phyloP scores from a whole-genome alignment of 1,284 basidiomycete species.

The Ceratobasidium sp. region DNA sequence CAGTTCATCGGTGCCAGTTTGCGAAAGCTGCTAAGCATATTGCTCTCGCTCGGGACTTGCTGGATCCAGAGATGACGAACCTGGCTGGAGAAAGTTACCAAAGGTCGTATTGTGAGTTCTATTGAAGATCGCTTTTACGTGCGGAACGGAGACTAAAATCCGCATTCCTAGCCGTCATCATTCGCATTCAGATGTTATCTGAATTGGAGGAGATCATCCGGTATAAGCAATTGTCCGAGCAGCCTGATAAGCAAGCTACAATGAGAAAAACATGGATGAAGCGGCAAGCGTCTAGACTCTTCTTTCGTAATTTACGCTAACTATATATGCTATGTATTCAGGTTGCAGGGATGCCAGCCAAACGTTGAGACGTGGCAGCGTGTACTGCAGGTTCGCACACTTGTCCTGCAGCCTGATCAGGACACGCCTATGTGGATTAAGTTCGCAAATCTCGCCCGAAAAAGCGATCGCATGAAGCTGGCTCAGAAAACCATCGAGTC shows the following conservation, averaged over 20 bases:
- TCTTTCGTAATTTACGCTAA: constrained; percentile 8
- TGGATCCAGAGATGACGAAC: constrained; percentile 93
- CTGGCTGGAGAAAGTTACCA: constrained; percentile 97
- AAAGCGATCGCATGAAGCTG: constrained; percentile 86
- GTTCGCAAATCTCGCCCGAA: constrained; percentile 89
- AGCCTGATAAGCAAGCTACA: constrained; percentile 88
- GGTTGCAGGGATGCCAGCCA: constrained; percentile 95
- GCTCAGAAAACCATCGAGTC: constrained; percentile 99
- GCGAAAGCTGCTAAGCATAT: constrained; percentile 92
- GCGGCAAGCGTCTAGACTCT: constrained; percentile 66
- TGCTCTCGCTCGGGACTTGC: constrained; percentile 91
- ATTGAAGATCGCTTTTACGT: neutral
- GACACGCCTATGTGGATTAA: constrained; percentile 99
- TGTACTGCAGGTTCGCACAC: constrained; percentile 94
- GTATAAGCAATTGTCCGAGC: constrained; percentile 95
- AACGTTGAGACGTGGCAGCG: constrained; percentile 99
- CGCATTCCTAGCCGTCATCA: constrained; percentile 78
- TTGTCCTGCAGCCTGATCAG: constrained; percentile 94
- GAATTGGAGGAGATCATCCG: constrained; percentile 98
- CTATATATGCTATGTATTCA: constrained; percentile 55
- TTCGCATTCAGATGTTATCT: constrained; percentile 98
- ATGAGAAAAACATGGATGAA: constrained; percentile 97
- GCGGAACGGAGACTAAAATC: constrained; percentile 1
- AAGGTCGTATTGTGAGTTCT: constrained; percentile 68
- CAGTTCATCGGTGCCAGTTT: constrained; percentile 97